Evolutionary conservation across 192 early-diverging fungal genomes (phyloP).

Genomic region (Backusella macrospora): DNA sequence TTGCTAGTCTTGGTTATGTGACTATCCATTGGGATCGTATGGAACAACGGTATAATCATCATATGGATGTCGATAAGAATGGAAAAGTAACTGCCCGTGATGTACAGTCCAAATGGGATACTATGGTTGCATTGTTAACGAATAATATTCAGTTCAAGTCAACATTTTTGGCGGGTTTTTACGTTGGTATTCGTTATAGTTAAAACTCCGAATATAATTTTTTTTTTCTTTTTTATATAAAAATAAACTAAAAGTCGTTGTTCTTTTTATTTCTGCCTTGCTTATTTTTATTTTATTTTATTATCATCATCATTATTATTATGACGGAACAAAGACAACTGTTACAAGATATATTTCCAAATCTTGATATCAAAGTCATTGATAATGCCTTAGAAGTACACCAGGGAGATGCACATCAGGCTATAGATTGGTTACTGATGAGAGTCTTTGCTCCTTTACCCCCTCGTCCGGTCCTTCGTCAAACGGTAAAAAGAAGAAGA

Average conservation of each 20-base stretch:
- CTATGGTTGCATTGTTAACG: constrained; percentile 42
- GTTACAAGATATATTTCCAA: background rate
- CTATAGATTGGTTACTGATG: background rate
- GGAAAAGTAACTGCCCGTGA: constrained; percentile 43
- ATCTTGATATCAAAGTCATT: background rate
- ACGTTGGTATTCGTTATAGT: constrained; percentile 47
- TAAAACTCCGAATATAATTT: constrained; percentile 31
- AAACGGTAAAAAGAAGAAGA: background rate
- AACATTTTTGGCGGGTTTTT: constrained; percentile 47
- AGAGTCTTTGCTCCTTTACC: constrained; percentile 7
- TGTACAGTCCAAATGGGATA: constrained; percentile 38
- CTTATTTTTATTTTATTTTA: background rate
- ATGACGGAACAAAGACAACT: background rate
- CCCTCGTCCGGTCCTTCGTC: background rate
- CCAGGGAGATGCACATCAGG: background rate
- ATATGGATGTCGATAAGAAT: constrained; percentile 45
- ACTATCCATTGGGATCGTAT: constrained; percentile 44
- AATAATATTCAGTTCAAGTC: constrained; percentile 54
- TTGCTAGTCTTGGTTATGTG: constrained; percentile 41
- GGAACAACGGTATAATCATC: constrained; percentile 36
- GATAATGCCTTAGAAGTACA: constrained; percentile 3
- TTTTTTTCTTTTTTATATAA: background rate
- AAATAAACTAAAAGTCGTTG: constrained; percentile 6
- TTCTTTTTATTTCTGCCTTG: too few relatives aligned
- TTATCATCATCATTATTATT: too few relatives aligned